phyloP scores from a whole-genome alignment of 2,329 filamentous ascomycete species.

The Cercospora zeae-maydis region DNA sequence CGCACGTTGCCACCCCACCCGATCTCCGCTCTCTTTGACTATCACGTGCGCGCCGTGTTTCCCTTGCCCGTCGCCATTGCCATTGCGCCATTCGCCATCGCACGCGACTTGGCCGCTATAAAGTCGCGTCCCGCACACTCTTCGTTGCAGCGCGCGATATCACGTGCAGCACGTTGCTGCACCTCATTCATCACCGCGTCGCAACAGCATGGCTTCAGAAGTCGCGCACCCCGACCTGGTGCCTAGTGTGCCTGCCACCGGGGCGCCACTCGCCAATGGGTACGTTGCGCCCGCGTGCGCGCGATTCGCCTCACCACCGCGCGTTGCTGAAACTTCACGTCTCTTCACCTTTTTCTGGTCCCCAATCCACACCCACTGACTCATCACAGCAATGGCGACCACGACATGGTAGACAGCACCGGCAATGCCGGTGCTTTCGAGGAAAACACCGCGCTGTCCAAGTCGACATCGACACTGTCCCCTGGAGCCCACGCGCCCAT shows the following conservation, averaged over 20 bases:
- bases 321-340: not conserved
- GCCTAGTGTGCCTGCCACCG: conserved; percentile 15
- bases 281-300: conserved; percentile 9
- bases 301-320: conserved; percentile 1
- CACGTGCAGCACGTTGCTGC: conserved; percentile 21
- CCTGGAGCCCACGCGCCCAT: conserved; percentile 18
- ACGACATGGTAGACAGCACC: conserved; percentile 3
- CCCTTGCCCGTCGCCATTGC: conserved; percentile 1
- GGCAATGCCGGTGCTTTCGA: conserved; percentile 26
- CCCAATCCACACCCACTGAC: not conserved
- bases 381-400: conserved; percentile 4
- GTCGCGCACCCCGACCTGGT: conserved; percentile 23
- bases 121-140: conserved; percentile 11
- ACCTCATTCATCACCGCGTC: conserved; percentile 2
- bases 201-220: conserved; percentile 23
- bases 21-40: conserved; percentile 8
- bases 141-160: conserved; percentile 18
- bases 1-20: conserved; percentile 10
- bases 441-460: conserved; percentile 23
- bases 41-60: conserved; percentile 16
- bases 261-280: conserved; percentile 24
- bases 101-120: conserved; percentile 10
- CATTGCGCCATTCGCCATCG: not conserved
- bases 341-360: not conserved
- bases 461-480: conserved; percentile 21